phyloP scores from a whole-genome alignment of 2,329 filamentous ascomycete genomes.

The Ophioceras dolichostomum region DNA sequence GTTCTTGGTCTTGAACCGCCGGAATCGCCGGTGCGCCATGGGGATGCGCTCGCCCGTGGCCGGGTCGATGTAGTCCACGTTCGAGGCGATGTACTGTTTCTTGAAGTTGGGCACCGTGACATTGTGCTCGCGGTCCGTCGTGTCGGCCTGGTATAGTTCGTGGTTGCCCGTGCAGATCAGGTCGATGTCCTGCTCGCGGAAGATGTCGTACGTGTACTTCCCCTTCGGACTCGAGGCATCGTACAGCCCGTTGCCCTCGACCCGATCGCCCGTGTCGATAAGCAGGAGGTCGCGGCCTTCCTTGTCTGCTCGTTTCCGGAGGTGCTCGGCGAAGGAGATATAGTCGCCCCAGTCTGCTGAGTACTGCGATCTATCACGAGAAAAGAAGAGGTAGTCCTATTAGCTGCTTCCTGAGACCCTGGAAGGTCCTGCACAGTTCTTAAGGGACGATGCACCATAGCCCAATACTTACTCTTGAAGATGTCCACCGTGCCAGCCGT shows the following conservation, averaged over 20 bases:
- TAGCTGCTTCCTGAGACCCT: no score
- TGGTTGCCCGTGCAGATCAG: constrained; percentile 85
- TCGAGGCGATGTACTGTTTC: constrained; percentile 75
- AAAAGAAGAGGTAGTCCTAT: no score
- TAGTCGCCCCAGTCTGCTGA: constrained; percentile 98
- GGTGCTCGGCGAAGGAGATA: constrained; percentile 77
- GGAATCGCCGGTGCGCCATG: constrained; percentile 69
- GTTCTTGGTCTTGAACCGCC: constrained; percentile 86
- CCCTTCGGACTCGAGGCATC: constrained; percentile 83
- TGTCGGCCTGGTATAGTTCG: constrained; percentile 76
- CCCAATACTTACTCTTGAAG: constrained; percentile 65
- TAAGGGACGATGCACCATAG: not conserved
- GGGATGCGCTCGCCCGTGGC: constrained; percentile 56
- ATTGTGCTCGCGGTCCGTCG: constrained; percentile 65
- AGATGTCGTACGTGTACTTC: constrained; percentile 76
- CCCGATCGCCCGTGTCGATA: constrained; percentile 86
- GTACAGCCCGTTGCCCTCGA: constrained; percentile 90
- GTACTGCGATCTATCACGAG: constrained; percentile 57
- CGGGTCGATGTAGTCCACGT: constrained; percentile 74
- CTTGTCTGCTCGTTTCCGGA: constrained; percentile 67
- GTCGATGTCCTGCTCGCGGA: constrained; percentile 72
- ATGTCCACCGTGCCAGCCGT: constrained; percentile 93
- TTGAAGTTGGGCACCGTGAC: constrained; percentile 75
- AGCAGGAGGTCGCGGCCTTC: constrained; percentile 76
- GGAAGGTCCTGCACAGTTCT: no score